Evolutionary conservation across 805 yeast species (phyloP), one percentile per base, ranked within the genome.

Genomic region (Cyberlindnera maclurae): DNA sequence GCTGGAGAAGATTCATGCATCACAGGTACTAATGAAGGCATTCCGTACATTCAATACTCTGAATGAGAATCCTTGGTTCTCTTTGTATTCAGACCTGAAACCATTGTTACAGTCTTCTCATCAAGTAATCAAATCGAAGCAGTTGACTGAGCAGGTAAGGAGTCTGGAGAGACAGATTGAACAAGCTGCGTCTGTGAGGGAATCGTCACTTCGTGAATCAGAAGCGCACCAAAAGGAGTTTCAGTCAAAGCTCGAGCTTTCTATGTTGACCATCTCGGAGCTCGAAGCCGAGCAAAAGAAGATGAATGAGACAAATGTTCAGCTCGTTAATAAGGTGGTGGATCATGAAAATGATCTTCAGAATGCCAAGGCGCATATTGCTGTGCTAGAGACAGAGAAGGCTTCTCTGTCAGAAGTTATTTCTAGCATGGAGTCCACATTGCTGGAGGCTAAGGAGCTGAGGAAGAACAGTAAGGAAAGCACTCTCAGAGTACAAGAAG

Each of bases 1-100:
- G 41, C 63, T 89, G n/a, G 64, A 67, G 37, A 75, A 76, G 41
- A 62, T 80, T 9, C 82, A 79, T 44, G 86, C 96, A 0, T 75
- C 93, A 1, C 77, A 77, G 42, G 65, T 82, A 1, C 61, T 93
- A 30, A 76, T 81, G 37, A 67, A 68, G 38, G 81, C 84, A 31
- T 71, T 93, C 50, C 58, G 63, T 26, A 59, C 68, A 0, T 76
- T 79, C 42, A 68, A 71, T 41, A 60, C 64, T 11, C 54, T 78
- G 11, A 60, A 65, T 33, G 56, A 66, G 10, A 79, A 78, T 54
- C 82, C 83, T 15, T 93, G 98, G 98, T 83, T 84, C 60, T 74
- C 71, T 36, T 64, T 93, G 33, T 77, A 79, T 43, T 65, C 77
- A 15, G 73, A 75, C 38, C 64, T 90, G 49, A 85, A 82, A 49